Base-by-base conservation (phyloP, 2,329 filamentous ascomycete genomes). In the Thielaviopsis populi region DNA sequence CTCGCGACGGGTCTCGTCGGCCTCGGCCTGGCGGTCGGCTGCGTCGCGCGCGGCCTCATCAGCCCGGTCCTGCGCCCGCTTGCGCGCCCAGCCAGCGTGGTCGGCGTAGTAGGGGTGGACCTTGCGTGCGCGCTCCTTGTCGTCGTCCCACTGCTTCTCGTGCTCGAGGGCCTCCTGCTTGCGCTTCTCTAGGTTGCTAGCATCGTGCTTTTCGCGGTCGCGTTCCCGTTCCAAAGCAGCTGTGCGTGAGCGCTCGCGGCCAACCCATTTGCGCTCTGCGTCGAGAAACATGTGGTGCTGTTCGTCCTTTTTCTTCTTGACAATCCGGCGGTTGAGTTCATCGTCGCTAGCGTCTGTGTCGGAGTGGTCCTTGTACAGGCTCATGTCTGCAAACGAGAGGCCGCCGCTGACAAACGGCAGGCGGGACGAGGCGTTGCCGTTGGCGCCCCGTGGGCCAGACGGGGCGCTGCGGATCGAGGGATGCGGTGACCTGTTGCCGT, bases 251-350 rank as follows among this genome's bases (percentile, higher is more conserved):
- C 87, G 83, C 73, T 99, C 94, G 54, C 91, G 84, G 72, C 95
- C 95, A 30, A 90, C 79, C 92, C 92, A 97, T 67, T 90, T 86
- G 37, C 90, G 84, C 72, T 96, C 90, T 53, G 91, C 87, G 69
- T 96, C 91, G 0, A 88, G 78, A 71, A 89, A 96, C 58, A 83
- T 78, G 71, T 91, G 90, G 59, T 96, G 88, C 0, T 84, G 80
- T 24, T 96, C 91, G 0, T 85, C 79, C 42, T 87, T 80, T 68
- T 85, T 84, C 73, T 89, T 91, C 27, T 83, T 81, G 67, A 83
- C 75, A 19, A 87, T 83, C 58, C 91, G 81, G 33, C 80, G 80
- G 72, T 95, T 86, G 0, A 97, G 78, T 72, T 97, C 92, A 13
- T 87, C 85, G 70, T 99, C 94, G 68, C 86, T 90, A 2, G 90